phyloP scores from a whole-genome alignment of 1,284 basidiomycete genomes.

The Tilletiopsis washingtonensis region DNA sequence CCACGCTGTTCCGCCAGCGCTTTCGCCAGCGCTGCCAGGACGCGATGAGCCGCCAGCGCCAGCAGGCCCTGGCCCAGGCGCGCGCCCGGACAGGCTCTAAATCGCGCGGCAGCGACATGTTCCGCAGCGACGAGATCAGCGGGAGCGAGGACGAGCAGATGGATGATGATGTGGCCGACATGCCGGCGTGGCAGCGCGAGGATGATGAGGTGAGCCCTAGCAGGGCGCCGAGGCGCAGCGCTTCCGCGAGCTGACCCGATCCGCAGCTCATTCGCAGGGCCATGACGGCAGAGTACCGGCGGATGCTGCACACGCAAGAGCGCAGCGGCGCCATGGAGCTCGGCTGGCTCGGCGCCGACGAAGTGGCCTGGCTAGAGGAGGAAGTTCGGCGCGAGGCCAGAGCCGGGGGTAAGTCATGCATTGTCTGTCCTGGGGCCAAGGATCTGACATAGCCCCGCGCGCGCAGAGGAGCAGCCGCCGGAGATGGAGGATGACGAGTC shows the following conservation, averaged over 20 bases:
- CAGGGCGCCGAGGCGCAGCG: background rate
- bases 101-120: background rate
- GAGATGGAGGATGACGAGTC: too few species aligned
- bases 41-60: slow-evolving; percentile 4
- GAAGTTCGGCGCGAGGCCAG: slow-evolving; percentile 10
- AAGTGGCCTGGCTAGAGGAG: slow-evolving; percentile 14
- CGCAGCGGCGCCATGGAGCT: background rate
- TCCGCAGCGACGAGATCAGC: background rate
- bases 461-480: too few species aligned
- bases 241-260: background rate
- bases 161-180: background rate
- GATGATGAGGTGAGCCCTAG: background rate
- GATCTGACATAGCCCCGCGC: too few species aligned
- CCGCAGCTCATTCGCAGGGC: slow-evolving; percentile 8
- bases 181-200: slow-evolving; percentile 4
- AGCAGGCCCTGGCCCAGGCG: background rate
- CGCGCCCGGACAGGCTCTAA: background rate
- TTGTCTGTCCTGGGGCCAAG: too few species aligned
- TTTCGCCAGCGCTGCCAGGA: slow-evolving; percentile 7
- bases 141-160: slow-evolving; percentile 1
- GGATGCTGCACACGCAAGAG: slow-evolving; percentile 6
- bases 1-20: slow-evolving; percentile 2
- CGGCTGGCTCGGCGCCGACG: slow-evolving; percentile 9
- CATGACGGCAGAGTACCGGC: slow-evolving; percentile 12
- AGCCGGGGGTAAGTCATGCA: too few species aligned